A percentile compares a stretch with the other conserved stretches of the same genome.
These are phyloP conservation scores for Eucalyptus cloeziana DNA, from an alignment of 345 rosid genomes.

Conservation along the genomic window DNA sequence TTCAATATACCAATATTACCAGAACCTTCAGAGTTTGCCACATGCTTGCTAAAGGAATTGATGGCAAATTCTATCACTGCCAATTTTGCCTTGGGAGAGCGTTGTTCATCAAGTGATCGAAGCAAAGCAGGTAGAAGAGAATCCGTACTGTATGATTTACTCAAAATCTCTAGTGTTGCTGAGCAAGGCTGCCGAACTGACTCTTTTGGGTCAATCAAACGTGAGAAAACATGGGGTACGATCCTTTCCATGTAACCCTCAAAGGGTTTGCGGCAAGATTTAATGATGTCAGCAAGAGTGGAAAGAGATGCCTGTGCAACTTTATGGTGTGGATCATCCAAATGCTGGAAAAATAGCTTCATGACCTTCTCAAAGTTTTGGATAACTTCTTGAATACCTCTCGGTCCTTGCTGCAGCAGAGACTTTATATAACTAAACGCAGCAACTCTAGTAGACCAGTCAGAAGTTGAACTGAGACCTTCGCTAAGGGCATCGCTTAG, in stretches of 20 bases:
- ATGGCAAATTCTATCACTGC: constrained; percentile 94
- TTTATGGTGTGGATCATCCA: constrained; percentile 99
- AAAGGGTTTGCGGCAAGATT: constrained; percentile 94
- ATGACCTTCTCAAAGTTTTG: constrained; percentile 97
- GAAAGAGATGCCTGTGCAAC: constrained; percentile 99
- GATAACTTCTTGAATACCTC: constrained; percentile 87
- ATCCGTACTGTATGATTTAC: constrained; percentile 87
- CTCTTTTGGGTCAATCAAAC: constrained; percentile 96
- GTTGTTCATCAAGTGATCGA: constrained; percentile 95
- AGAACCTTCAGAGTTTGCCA: constrained; percentile 68
- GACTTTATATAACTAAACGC: constrained; percentile 81
- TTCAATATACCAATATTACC: constrained; percentile 82
- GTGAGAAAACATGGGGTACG: constrained; percentile 90
- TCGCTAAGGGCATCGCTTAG: constrained; percentile 84
- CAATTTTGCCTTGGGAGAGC: constrained; percentile 97
- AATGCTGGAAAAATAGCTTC: constrained; percentile 94
- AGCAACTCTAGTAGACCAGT: constrained; percentile 97
- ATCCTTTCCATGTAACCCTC: constrained; percentile 98
- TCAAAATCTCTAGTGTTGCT: constrained; percentile 81
- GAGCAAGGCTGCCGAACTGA: constrained; percentile 93
- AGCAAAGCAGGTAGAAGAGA: constrained; percentile 89
- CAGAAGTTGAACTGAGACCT: constrained; percentile 85
- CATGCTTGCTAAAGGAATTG: constrained; percentile 78
- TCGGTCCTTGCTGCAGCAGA: constrained; percentile 84
- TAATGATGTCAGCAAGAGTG: constrained; percentile 87